Evolutionary conservation across 1,284 basidiomycete genomes (phyloP).

Genomic region (Heterobasidion parviporum): DNA sequence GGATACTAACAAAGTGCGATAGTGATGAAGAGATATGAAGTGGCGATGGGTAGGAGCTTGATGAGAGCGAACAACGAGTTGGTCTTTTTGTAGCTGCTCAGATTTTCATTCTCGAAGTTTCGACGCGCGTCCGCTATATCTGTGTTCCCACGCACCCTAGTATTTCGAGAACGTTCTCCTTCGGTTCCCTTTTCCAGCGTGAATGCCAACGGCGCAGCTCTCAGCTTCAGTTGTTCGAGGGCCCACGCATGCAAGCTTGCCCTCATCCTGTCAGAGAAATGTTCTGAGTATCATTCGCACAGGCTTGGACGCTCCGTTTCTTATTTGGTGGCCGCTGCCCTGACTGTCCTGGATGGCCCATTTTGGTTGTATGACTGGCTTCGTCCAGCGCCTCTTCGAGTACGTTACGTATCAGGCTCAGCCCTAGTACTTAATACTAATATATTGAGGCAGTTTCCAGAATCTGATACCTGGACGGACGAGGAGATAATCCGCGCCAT

Average conservation of each 20-base stretch:
- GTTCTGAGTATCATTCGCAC: too few relatives aligned
- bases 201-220: neutral
- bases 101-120: constrained; percentile 21
- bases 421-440: too few relatives aligned
- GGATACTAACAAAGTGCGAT: neutral
- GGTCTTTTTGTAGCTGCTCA: constrained; percentile 8
- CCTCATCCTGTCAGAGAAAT: too few relatives aligned
- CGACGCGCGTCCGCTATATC: constrained; percentile 20
- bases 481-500: neutral
- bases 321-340: too few relatives aligned
- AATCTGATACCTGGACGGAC: neutral
- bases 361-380: too few relatives aligned
- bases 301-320: too few relatives aligned
- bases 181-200: neutral
- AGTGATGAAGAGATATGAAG: neutral
- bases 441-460: too few relatives aligned
- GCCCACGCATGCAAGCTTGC: neutral
- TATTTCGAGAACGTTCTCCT: constrained; percentile 20
- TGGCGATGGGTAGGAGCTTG: neutral
- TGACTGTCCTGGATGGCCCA: too few relatives aligned
- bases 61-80: constrained; percentile 2
- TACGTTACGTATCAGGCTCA: too few relatives aligned
- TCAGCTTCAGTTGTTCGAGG: neutral
- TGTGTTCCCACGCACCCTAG: constrained; percentile 9
- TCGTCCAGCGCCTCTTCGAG: too few relatives aligned